These are phyloP conservation scores for Sungouiozyma intestinalis DNA, from an alignment of 805 yeast species.

Conservation along the genomic window DNA sequence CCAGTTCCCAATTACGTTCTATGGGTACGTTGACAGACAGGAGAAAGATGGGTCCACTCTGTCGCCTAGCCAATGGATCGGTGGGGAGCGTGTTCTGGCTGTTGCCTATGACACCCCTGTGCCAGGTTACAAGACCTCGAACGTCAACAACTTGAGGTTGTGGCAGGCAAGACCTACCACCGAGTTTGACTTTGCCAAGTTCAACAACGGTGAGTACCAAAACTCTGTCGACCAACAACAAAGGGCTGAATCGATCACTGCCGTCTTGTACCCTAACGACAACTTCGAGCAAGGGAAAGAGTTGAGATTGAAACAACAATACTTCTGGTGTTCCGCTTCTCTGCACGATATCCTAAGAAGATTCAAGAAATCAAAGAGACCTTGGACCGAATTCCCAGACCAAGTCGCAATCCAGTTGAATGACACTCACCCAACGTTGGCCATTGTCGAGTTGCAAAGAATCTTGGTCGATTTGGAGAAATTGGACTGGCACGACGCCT, in stretches of 20 bases:
- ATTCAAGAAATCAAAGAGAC: slow-evolving; percentile 63
- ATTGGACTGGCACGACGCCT: slow-evolving; percentile 72
- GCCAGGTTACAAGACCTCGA: slow-evolving; percentile 76
- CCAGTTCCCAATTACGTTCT: slow-evolving; percentile 81
- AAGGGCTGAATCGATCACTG: slow-evolving; percentile 83
- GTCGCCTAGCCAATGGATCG: slow-evolving; percentile 61
- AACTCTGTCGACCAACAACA: slow-evolving; percentile 79
- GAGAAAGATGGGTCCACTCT: slow-evolving; percentile 44
- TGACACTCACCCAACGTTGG: slow-evolving; percentile 91
- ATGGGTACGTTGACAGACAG: slow-evolving; percentile 62
- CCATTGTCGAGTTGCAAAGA: slow-evolving; percentile 82
- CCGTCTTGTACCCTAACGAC: slow-evolving; percentile 89
- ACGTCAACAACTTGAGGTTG: slow-evolving; percentile 79
- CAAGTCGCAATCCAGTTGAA: slow-evolving; percentile 86
- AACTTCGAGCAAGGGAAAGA: slow-evolving; percentile 88
- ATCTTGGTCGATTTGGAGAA: slow-evolving; percentile 76
- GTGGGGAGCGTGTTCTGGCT: slow-evolving; percentile 84
- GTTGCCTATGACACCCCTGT: slow-evolving; percentile 87
- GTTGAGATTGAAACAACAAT: slow-evolving; percentile 86
- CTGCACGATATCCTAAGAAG: slow-evolving; percentile 84
- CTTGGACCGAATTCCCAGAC: slow-evolving; percentile 78
- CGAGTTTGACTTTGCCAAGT: slow-evolving; percentile 84
- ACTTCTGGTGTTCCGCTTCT: slow-evolving; percentile 94
- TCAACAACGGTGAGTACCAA: slow-evolving; percentile 83
- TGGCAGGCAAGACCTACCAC: slow-evolving; percentile 88